Evolutionary conservation across 768 basidiomycete species (phyloP).

Genomic region (Lactifluus volemus): DNA sequence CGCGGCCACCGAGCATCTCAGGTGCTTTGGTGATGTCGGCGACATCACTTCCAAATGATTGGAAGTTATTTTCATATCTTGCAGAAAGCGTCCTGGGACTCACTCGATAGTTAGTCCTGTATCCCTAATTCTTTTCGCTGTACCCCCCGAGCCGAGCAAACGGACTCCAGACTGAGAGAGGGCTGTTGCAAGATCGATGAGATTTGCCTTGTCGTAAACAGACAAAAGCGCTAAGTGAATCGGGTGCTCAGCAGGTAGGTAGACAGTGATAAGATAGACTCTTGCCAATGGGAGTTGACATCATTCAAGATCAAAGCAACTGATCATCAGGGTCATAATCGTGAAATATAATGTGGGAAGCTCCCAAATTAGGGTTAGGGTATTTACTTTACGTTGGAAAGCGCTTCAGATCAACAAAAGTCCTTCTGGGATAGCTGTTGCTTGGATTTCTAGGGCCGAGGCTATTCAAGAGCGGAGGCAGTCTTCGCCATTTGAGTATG

Average conservation of each 20-base stretch:
- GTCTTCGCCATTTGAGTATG: too few relatives aligned
- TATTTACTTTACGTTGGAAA: too few relatives aligned
- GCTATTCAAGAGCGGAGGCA: too few relatives aligned
- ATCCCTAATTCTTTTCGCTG: slow-evolving; percentile 95
- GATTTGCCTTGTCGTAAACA: slow-evolving; percentile 91
- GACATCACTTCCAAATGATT: slow-evolving; percentile 62
- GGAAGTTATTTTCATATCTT: not conserved
- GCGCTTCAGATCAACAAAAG: too few relatives aligned
- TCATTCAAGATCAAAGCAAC: slow-evolving; percentile 6
- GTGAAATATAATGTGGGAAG: not conserved
- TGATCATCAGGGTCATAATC: not conserved
- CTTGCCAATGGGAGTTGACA: slow-evolving; percentile 30
- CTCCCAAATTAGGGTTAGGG: slow-evolving; percentile 5
- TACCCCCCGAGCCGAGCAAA: slow-evolving; percentile 92
- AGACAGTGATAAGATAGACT: slow-evolving; percentile 2
- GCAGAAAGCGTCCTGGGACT: slow-evolving; percentile 26
- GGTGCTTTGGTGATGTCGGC: slow-evolving; percentile 96
- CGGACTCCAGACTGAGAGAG: slow-evolving; percentile 75
- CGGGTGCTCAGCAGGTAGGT: not conserved
- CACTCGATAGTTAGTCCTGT: slow-evolving; percentile 86
- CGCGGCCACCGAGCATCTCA: slow-evolving; percentile 97
- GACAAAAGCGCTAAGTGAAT: slow-evolving; percentile 66
- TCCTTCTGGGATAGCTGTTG: too few relatives aligned
- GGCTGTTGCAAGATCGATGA: slow-evolving; percentile 84
- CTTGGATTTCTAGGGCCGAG: too few relatives aligned